These are phyloP conservation scores for Beta corolliflora DNA, from an alignment of 179 eudicot genomes.

Conservation along the genomic window DNA sequence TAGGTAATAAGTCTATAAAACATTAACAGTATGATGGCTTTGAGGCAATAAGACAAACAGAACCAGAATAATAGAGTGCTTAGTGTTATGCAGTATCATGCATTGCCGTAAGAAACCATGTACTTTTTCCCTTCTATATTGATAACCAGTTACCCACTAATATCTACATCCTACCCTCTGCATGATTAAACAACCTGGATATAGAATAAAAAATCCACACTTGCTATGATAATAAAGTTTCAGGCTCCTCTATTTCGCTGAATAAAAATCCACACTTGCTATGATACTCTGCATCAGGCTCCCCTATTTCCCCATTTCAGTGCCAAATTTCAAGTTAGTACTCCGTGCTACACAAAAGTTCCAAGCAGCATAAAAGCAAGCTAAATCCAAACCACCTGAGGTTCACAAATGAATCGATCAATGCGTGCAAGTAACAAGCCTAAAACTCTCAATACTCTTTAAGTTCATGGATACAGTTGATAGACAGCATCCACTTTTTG, in stretches of 20 bases:
- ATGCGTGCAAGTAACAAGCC: background rate
- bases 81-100: background rate
- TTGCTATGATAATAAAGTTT: background rate
- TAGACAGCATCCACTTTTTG: slow-evolving; percentile 84
- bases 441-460: background rate
- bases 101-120: background rate
- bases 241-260: background rate
- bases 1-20: background rate
- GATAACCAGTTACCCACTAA: background rate
- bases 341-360: background rate
- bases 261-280: background rate
- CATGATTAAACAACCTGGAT: background rate
- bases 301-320: background rate
- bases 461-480: slow-evolving; percentile 69
- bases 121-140: too few species aligned
- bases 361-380: slow-evolving; percentile 5
- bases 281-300: background rate
- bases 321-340: background rate
- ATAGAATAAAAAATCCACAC: background rate
- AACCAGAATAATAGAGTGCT: background rate
- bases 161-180: background rate
- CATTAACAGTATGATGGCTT: background rate
- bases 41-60: background rate
- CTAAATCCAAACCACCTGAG: background rate
- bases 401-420: background rate